Evolutionary conservation across 2,329 filamentous ascomycete genomes (phyloP), one percentile per base, ranked within the genome.

Genomic region (Pseudopithomyces maydicus): DNA sequence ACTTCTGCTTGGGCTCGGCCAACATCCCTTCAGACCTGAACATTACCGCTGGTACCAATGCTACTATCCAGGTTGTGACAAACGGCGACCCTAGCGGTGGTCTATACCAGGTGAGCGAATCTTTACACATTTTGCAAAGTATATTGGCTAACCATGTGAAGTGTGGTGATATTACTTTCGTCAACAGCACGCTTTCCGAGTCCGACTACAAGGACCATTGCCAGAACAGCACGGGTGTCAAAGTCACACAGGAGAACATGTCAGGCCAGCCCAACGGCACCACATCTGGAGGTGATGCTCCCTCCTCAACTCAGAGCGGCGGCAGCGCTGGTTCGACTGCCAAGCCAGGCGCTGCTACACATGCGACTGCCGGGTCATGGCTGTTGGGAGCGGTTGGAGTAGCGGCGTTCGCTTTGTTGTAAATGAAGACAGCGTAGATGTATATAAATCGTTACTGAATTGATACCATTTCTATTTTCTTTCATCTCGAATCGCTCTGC

Each of bases 91-190:
- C 78, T 3, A 83, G 80, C 19, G 82, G 80, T 38, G 86, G 88
- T 15, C 77, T 92, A 32, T 92, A 91, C 76, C 90, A 82, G 67
- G 81, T 82, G 69, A 57, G 78, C 67, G n/a, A 41, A 17, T 32
- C 11, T 5, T 15, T 41, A 22, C 17, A n/a, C 26, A 4, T 15
- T 14, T 22, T 17, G 7, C 29, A 15, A 26, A 41, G n/a, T 23
- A 17, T 29, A 41, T 46, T 15, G 22, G 33, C 56, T 64, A 46
- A 66, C 29, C 10, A 10, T 14, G 14, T 38, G 7, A 58, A 89
- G 86, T 93, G 90, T 74, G 88, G 89, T 69, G 90, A 93, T 66
- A 85, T 92, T 63, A 87, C 84, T 23, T 88, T 93, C 77, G 83
- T 81, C 32, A 77, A 78, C 50, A 77, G 78, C 11, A 80, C 84